A percentile compares a stretch with the other conserved stretches of the same genome.
phyloP scores from a whole-genome alignment of 805 yeast genomes.

The Candida easanensis region DNA sequence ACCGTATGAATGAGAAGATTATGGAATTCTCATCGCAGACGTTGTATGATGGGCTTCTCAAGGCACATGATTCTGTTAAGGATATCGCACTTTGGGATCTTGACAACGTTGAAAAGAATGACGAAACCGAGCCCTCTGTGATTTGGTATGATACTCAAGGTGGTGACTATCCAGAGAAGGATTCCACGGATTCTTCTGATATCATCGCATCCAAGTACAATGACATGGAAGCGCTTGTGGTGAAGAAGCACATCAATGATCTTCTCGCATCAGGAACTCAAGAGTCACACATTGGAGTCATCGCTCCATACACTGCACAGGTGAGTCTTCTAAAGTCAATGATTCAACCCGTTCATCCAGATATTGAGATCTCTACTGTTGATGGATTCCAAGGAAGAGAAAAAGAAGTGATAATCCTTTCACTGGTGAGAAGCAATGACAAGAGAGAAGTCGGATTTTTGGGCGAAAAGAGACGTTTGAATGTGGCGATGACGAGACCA shows the following conservation, averaged over 20 bases:
- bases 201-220: constrained; percentile 62
- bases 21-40: constrained; percentile 74
- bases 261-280: constrained; percentile 52
- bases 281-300: constrained; percentile 68
- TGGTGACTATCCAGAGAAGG: constrained; percentile 70
- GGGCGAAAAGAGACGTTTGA: constrained; percentile 72
- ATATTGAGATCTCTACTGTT: constrained; percentile 79
- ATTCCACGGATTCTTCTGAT: constrained; percentile 31
- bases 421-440: constrained; percentile 81
- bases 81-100: constrained; percentile 53
- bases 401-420: constrained; percentile 77
- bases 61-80: constrained; percentile 60
- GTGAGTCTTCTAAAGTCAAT: constrained; percentile 47
- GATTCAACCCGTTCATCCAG: constrained; percentile 26
- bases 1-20: constrained; percentile 78
- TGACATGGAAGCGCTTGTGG: constrained; percentile 71
- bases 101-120: constrained; percentile 44
- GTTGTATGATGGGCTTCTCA: constrained; percentile 60
- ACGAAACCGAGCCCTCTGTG: constrained; percentile 52
- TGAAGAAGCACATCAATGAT: constrained; percentile 49
- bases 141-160: constrained; percentile 95
- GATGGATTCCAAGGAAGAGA: constrained; percentile 98
- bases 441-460: constrained; percentile 75
- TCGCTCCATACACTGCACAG: constrained; percentile 90
- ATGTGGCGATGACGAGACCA: constrained; percentile 93